These are phyloP conservation scores for Blumeria graminis DNA, from an alignment of 2,329 filamentous ascomycete species.

Conservation along the genomic window DNA sequence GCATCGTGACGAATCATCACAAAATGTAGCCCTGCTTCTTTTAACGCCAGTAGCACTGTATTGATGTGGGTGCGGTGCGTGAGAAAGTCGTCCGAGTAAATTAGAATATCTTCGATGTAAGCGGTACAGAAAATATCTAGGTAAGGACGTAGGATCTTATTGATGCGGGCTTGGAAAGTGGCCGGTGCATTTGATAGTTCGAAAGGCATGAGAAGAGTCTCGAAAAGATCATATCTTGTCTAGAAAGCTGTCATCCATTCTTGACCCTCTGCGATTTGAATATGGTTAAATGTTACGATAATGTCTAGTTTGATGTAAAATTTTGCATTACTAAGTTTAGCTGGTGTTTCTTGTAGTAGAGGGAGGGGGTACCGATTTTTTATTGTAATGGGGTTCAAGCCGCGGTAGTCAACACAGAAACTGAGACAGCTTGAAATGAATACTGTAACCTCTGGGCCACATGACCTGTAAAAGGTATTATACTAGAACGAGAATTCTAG, in stretches of 20 bases:
- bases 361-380: background rate
- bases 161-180: background rate
- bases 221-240: background rate
- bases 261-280: background rate
- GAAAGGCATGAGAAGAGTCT: constrained; percentile 2
- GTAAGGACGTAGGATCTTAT: background rate
- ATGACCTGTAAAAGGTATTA: no score
- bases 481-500: no score
- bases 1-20: no score
- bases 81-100: no score
- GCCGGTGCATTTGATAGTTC: background rate
- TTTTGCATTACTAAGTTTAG: background rate
- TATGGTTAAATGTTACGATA: background rate
- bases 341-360: background rate
- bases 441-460: no score
- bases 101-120: no score
- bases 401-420: background rate
- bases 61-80: no score
- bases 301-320: constrained; percentile 1
- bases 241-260: background rate
- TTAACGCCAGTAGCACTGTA: no score
- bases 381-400: background rate
- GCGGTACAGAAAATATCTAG: background rate
- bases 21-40: no score
- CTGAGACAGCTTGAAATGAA: no score